Evolutionary conservation across 805 yeast genomes (phyloP).

Genomic region (Ogataea neopini): DNA sequence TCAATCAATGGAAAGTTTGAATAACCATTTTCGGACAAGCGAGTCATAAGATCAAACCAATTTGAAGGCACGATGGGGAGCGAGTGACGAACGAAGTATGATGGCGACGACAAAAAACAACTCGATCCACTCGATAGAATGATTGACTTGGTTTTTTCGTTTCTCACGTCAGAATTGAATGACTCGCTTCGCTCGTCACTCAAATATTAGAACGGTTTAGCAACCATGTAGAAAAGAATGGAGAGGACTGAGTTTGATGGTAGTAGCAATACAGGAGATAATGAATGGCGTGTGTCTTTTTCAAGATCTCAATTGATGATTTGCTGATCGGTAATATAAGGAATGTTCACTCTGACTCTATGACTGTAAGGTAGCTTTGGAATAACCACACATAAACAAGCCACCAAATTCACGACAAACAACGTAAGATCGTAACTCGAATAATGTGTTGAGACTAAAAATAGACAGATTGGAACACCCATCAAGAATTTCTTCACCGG

Average conservation of each 20-base stretch:
- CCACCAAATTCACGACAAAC: constrained; percentile 75
- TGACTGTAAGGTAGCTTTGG: constrained; percentile 88
- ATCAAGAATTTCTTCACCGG: constrained; percentile 92
- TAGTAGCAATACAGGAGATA: not conserved
- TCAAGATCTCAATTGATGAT: constrained; percentile 24
- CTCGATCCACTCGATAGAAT: too few species aligned
- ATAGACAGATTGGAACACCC: constrained; percentile 89
- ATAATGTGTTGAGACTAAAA: constrained; percentile 86
- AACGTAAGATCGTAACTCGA: constrained; percentile 78
- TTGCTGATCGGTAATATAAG: constrained; percentile 44
- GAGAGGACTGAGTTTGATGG: not conserved
- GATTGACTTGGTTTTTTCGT: too few species aligned
- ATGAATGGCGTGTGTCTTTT: not conserved
- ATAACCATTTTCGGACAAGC: constrained; percentile 1
- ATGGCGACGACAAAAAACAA: too few species aligned
- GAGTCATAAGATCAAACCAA: constrained; percentile 1
- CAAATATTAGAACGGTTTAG: constrained; percentile 1
- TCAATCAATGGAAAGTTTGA: not conserved
- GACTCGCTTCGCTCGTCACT: not conserved
- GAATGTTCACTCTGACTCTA: constrained; percentile 67
- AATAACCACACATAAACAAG: constrained; percentile 83
- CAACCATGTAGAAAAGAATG: not conserved
- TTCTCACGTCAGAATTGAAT: too few species aligned
- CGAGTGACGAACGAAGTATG: not conserved
- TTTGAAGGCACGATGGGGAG: not conserved